These are phyloP conservation scores for Entamoeba nuttalli DNA, from an alignment of 208 protist genomes.

Conservation along the genomic window DNA sequence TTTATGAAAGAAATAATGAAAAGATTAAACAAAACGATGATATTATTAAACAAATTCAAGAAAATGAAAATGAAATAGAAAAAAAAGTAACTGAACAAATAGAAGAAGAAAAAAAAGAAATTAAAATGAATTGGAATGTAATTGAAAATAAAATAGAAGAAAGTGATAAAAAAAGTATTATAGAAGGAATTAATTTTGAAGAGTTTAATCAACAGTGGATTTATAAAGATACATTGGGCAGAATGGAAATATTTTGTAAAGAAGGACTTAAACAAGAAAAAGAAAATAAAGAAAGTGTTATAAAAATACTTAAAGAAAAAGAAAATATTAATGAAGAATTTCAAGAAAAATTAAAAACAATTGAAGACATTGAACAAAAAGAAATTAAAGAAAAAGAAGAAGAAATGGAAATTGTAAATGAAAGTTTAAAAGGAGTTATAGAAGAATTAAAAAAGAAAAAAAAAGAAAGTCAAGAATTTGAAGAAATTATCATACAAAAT, in stretches of 20 bases:
- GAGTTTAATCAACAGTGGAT: neutral
- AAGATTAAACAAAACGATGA: neutral
- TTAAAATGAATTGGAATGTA: neutral
- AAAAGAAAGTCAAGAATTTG: neutral
- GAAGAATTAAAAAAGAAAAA: neutral
- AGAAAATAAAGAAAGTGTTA: neutral
- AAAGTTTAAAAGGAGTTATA: neutral
- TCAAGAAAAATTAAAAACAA: neutral
- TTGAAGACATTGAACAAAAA: neutral
- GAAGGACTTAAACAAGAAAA: neutral
- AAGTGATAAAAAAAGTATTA: neutral
- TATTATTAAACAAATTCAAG: neutral
- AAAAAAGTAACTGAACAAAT: neutral
- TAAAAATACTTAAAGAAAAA: neutral
- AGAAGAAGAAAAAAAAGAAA: neutral
- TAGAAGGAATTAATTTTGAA: neutral
- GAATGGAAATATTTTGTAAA: neutral
- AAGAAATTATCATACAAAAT: neutral
- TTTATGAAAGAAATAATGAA: neutral
- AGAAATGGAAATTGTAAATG: neutral
- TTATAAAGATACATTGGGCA: neutral
- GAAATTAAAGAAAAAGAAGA: neutral
- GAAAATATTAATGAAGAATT: neutral
- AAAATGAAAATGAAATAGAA: neutral
- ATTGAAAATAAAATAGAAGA: neutral